Base-by-base conservation (phyloP, 225 moss, liverwort and hornwort species). In the Neckera pumila region DNA sequence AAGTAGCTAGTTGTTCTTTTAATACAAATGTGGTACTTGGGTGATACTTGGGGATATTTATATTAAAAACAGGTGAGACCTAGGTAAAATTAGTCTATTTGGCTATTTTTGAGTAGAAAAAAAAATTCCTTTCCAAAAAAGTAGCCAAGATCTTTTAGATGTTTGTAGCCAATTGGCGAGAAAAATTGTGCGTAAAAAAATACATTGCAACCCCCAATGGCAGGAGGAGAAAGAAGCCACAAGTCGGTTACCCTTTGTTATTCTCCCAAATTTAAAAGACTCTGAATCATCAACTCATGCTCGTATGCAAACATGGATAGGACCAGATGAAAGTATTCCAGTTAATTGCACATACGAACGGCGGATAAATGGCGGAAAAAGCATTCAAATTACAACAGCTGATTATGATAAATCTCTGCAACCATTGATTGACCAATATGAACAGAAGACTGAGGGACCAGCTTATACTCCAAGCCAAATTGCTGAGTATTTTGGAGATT, bases 181-280 rank as follows among this genome's bases (percentile, higher is more conserved):
- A 33, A 7, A 31, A 74, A 75, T 33, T 2, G 8, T 7, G 33
- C 4, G 0, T 31, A 12, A 12, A 43, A 17, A 10, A 10, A 6
- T 10, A 3, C 28, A 3, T 12, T 33, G 19, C 14, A 31, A 70
- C 54, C 12, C 8, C 21, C 36, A 72, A 53, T 61, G 83, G 54
- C 31, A 92, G 92, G 88, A 79, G 30, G 91, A 92, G 33, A 91
- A 91, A 85, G 83, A 86, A 65, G 85, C 62, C 2, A 11, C 86
- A 47, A 76, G 82, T 67, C 38, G 66, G 19, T 36, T 40, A 45
- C 69, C 89, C 5, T 18, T 57, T 14, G n/a, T 69, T 26, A 65
- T 60, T 58, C 21, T 90, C 2, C 64, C 83, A 22, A 28, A 76
- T 64, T 81, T 89, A 5, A 58, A 86, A 62, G 91, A 91, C 2